phyloP scores from a whole-genome alignment of 2,329 filamentous ascomycete species.

The Chrysoporthe cubensis region DNA sequence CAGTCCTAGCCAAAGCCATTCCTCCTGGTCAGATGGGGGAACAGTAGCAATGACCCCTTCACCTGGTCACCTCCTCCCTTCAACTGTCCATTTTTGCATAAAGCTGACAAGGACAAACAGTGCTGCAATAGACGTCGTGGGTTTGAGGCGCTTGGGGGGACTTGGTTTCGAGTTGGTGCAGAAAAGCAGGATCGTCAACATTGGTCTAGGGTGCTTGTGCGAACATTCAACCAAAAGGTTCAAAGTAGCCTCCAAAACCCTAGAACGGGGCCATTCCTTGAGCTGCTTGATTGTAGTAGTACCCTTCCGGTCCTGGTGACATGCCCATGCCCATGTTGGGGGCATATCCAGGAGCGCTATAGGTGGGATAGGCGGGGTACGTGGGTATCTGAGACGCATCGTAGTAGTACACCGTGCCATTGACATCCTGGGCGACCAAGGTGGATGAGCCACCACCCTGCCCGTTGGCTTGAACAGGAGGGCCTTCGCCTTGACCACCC shows the following conservation, averaged over 20 bases:
- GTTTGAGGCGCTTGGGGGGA: neutral
- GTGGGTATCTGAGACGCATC: slow-evolving; percentile 74
- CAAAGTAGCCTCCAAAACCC: slow-evolving; percentile 36
- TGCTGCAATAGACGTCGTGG: neutral
- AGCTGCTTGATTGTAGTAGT: slow-evolving; percentile 68
- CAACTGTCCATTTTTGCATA: neutral
- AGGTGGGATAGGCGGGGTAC: slow-evolving; percentile 52
- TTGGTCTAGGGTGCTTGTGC: neutral
- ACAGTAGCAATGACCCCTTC: neutral
- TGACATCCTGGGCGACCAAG: slow-evolving; percentile 81
- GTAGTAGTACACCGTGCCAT: slow-evolving; percentile 96
- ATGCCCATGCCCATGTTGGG: slow-evolving; percentile 70
- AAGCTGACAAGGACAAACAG: neutral
- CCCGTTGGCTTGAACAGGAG: slow-evolving; percentile 41
- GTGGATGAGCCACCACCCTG: slow-evolving; percentile 60
- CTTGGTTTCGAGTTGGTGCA: neutral
- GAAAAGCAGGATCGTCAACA: neutral
- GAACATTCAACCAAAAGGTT: neutral
- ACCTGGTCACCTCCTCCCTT: neutral
- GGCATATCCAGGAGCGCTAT: slow-evolving; percentile 44
- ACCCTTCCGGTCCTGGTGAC: slow-evolving; percentile 68
- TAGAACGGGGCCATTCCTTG: slow-evolving; percentile 66
- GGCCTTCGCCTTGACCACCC: slow-evolving; percentile 46
- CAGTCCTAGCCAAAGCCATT: neutral
- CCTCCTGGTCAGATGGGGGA: neutral